A percentile compares a stretch with the other conserved stretches of the same genome.
Conservation (phyloP, 106 monocot genomes). For the Apostasia ramifera region DNA sequence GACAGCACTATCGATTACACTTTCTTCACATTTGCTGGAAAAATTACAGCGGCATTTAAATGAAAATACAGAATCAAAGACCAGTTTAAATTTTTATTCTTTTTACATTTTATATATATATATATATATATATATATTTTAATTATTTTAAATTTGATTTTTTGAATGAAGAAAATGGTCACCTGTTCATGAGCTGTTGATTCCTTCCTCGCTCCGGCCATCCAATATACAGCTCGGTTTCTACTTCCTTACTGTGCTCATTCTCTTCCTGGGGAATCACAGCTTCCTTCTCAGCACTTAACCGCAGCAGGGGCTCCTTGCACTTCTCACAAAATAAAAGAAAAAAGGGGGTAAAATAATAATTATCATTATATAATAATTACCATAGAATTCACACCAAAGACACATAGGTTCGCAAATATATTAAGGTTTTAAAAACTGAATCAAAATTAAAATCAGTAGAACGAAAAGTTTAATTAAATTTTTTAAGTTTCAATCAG, state of each 20-base stretch:
- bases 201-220: slow-evolving; percentile 20
- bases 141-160: background rate
- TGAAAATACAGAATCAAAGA: too few species aligned
- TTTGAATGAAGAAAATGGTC: background rate
- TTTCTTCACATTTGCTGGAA: too few species aligned
- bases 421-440: too few species aligned
- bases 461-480: too few species aligned
- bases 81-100: too few species aligned
- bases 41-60: too few species aligned
- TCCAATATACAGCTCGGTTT: slow-evolving; percentile 49
- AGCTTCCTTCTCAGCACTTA: slow-evolving; percentile 11
- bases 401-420: too few species aligned
- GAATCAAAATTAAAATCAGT: too few species aligned
- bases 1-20: too few species aligned
- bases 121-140: background rate
- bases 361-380: too few species aligned
- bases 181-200: slow-evolving; percentile 4
- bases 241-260: slow-evolving; percentile 22
- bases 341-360: background rate
- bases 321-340: background rate
- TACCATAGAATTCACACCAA: too few species aligned
- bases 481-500: too few species aligned
- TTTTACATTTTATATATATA: background rate
- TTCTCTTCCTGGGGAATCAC: background rate
- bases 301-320: slow-evolving; percentile 10